Evolutionary conservation across 305 asterid genomes (phyloP), one percentile per base, ranked within the genome.

Genomic region (Fraxinus velutina): DNA sequence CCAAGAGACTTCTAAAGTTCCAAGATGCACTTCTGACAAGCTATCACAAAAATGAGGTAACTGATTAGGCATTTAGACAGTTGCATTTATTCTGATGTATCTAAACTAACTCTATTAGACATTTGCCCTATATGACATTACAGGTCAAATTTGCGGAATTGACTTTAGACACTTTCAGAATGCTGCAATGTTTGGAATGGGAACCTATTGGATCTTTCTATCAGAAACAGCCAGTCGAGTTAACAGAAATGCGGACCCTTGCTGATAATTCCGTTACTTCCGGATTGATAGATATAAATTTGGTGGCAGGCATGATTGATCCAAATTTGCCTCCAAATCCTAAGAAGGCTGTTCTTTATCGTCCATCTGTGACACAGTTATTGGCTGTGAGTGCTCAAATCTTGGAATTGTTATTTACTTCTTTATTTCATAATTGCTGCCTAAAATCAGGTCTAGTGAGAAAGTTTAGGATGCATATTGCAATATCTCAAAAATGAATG

Each of bases 131-230:
- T 19, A 57, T 84, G 73, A 78, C 76, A 73, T 86, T 75, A 42
- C 84, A 89, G 90, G 87, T 85, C 84, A 89, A 87, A 81, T 89
- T 84, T 79, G 88, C 90, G 39, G 92, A 89, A 77, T 80, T 87
- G 81, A 87, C 92, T 1, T 24, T 89, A 57, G 90, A 89, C 76
- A 87, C 89, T 73, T 89, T 76, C 73, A 84, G 90, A 86, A 87
- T 89, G 90, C 55, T 89, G 73, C 92, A 89, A 80, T 87, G 90
- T 71, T 81, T 89, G 87, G 92, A 89, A 82, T 89, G 89, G 90
- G 90, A 89, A 79, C 89, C 90, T 13, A 86, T 80, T 75, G 88
- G 88, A 47, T 83, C 89, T 57, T 86, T 86, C 83, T 86, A 81
- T 74, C 87, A 86, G 17, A 89, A 85, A 78, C 79, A 78, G 44